These are phyloP conservation scores for Gleditsia sinensis DNA, from an alignment of 306 rosid genomes.

Conservation along the genomic window DNA sequence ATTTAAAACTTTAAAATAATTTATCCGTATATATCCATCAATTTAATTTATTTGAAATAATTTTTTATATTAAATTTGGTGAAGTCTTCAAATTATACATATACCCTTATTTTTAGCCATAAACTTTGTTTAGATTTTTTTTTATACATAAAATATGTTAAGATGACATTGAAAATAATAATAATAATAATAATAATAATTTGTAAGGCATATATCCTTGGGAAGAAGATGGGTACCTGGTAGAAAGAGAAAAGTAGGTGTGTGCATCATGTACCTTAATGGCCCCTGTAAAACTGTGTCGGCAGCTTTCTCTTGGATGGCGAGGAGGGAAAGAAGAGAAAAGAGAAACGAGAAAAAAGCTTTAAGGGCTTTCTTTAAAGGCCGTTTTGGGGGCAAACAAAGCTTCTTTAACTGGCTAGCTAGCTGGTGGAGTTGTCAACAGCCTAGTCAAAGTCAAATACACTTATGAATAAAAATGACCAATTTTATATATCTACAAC, in stretches of 20 bases:
- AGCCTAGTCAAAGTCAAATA: background rate
- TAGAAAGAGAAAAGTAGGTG: background rate
- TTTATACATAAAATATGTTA: background rate
- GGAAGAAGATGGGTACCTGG: background rate
- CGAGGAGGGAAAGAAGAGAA: background rate
- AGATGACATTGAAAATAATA: background rate
- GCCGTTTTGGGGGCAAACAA: background rate
- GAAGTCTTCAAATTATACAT: too few species aligned
- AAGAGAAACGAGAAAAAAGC: background rate
- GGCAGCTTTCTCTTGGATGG: background rate
- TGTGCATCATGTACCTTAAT: slow-evolving; percentile 6
- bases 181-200: too few species aligned
- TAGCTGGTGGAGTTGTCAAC: background rate
- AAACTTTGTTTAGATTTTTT: background rate
- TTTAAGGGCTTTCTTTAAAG: background rate
- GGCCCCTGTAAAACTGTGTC: background rate
- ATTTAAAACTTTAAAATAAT: too few species aligned
- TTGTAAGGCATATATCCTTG: too few species aligned
- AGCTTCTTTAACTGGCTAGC: background rate
- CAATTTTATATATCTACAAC: too few species aligned
- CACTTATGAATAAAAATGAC: background rate
- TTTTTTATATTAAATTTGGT: too few species aligned
- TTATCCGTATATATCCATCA: too few species aligned
- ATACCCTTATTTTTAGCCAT: background rate
- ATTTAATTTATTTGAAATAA: too few species aligned